Evolutionary conservation across 2,329 filamentous ascomycete genomes (phyloP).

Genomic region (Botrytis aclada): DNA sequence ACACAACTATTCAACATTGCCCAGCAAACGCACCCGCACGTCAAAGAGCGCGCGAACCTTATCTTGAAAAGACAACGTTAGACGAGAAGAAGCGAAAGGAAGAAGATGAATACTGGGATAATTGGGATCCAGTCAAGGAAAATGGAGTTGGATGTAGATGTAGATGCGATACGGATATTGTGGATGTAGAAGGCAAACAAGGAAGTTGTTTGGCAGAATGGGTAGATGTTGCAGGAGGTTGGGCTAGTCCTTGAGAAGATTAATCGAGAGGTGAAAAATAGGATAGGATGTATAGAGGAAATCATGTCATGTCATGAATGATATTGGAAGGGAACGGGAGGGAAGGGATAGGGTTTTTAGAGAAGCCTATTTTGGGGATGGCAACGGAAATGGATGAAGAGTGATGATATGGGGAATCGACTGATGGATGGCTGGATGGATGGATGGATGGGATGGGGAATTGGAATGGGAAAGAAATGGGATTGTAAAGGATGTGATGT

Average conservation of each 20-base stretch:
- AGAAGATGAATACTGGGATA: conserved; percentile 95
- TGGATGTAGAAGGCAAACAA: conserved; percentile 96
- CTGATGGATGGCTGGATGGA: not conserved
- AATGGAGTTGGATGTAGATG: conserved; percentile 97
- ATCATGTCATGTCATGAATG: not conserved
- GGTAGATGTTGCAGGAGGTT: conserved; percentile 96
- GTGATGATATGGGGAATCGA: not conserved
- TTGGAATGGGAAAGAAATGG: not conserved
- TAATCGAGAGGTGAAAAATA: conserved; percentile 4
- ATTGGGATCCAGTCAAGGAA: conserved; percentile 81
- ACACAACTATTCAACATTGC: conserved; percentile 98
- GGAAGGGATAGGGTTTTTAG: not conserved
- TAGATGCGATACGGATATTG: conserved; percentile 94
- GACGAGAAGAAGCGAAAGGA: conserved; percentile 82
- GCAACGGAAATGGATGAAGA: not conserved
- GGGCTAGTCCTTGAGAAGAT: conserved; percentile 52
- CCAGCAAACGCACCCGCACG: conserved; percentile 89
- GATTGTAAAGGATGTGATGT: conserved; percentile 21
- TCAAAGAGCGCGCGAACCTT: conserved; percentile 78
- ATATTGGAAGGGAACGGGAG: conserved; percentile 1
- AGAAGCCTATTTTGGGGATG: not conserved
- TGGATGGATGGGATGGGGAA: not conserved
- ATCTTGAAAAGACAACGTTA: conserved; percentile 73
- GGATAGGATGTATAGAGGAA: conserved; percentile 6
- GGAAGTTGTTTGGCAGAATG: conserved; percentile 93